Conservation (phyloP, 1,284 basidiomycete species). For the Exobasidium rhododendri region DNA sequence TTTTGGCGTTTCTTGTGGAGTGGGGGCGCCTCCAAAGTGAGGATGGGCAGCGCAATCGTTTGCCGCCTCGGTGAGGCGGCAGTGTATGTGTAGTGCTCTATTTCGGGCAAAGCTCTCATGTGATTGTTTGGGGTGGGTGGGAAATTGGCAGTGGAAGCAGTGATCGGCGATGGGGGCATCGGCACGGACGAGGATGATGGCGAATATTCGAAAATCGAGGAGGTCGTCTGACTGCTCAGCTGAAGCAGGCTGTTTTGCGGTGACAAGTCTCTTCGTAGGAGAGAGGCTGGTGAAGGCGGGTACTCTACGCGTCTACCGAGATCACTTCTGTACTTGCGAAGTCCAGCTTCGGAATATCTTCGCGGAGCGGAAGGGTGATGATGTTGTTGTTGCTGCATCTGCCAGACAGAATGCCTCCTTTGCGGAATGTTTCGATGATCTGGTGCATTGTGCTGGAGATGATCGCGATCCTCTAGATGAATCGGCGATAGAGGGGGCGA, state of each 20-base stretch:
- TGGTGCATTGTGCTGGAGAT: background rate
- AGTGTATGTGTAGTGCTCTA: too few species aligned
- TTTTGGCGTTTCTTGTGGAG: too few species aligned
- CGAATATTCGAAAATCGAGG: background rate
- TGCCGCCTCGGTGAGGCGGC: too few species aligned
- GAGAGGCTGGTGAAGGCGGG: background rate
- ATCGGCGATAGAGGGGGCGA: slow-evolving; percentile 11
- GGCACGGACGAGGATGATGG: background rate
- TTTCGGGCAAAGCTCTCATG: background rate
- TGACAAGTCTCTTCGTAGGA: background rate
- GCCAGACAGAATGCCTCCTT: background rate
- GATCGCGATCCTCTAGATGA: background rate
- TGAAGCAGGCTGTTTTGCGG: background rate
- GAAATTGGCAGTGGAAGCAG: background rate
- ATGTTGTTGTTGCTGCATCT: background rate
- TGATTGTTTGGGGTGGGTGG: background rate
- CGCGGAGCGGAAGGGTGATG: background rate
- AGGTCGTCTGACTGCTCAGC: background rate
- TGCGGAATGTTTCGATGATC: background rate
- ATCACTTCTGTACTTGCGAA: background rate
- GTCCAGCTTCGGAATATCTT: background rate
- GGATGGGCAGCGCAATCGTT: too few species aligned
- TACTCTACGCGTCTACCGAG: background rate
- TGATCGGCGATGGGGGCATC: background rate
- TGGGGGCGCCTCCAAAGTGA: too few species aligned